Evolutionary conservation across 495 filamentous ascomycete species (phyloP).

Genomic region (Hypoxylon lenormandii): DNA sequence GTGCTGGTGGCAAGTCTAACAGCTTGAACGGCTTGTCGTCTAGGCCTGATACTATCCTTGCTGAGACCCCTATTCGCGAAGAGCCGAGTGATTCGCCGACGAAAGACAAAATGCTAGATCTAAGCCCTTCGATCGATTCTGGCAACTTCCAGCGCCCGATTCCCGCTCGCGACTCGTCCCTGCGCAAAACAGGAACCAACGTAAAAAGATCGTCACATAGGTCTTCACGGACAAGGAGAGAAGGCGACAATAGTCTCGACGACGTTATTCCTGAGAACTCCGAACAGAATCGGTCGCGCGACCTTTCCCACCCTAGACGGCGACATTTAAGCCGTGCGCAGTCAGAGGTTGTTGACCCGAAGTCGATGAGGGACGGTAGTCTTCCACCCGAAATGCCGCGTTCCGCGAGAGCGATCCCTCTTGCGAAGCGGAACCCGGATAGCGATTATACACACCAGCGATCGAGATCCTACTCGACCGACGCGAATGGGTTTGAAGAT

Average conservation of each 20-base stretch:
- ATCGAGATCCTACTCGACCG: conserved; percentile 44
- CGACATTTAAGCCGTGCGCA: conserved; percentile 40
- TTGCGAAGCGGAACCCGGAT: conserved; percentile 34
- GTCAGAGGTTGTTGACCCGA: conserved; percentile 35
- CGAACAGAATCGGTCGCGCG: conserved; percentile 43
- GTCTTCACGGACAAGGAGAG: conserved; percentile 54
- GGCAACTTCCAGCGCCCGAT: conserved; percentile 61
- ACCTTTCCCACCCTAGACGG: conserved; percentile 51
- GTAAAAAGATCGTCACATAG: conserved; percentile 58
- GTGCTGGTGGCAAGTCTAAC: conserved; percentile 50
- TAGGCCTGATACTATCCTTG: conserved; percentile 61
- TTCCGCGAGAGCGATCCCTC: conserved; percentile 27
- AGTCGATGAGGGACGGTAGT: conserved; percentile 39
- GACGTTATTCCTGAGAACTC: conserved; percentile 52
- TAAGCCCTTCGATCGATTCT: conserved; percentile 35
- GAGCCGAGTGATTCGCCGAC: conserved; percentile 56
- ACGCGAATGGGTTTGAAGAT: conserved; percentile 62
- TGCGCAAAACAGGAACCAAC: conserved; percentile 66
- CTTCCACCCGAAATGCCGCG: conserved; percentile 44
- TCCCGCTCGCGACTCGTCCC: conserved; percentile 74
- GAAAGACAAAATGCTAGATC: conserved; percentile 28
- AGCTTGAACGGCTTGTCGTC: conserved; percentile 52
- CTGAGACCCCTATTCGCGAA: conserved; percentile 66
- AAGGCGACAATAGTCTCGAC: conserved; percentile 50
- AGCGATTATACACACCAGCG: conserved; percentile 42